A percentile compares a stretch with the other conserved stretches of the same genome.
These are phyloP conservation scores for Taiwanofungus camphoratus DNA, from an alignment of 1,284 basidiomycete genomes.

Conservation along the genomic window DNA sequence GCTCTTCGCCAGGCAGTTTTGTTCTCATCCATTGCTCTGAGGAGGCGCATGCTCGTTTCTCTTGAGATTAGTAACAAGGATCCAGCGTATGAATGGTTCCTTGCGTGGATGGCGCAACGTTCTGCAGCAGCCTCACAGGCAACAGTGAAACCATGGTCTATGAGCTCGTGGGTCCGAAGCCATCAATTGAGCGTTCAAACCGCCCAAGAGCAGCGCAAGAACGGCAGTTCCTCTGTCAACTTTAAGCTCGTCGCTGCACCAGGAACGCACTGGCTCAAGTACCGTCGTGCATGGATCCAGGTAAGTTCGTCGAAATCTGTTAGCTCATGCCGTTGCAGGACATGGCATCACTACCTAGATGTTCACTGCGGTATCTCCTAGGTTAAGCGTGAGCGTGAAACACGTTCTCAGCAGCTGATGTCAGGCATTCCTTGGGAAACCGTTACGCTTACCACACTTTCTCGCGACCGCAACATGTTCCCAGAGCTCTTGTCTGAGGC, in stretches of 20 bases:
- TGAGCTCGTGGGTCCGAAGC: conserved; percentile 58
- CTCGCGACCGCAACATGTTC: conserved; percentile 80
- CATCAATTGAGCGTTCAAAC: conserved; percentile 97
- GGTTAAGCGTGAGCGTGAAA: conserved; percentile 92
- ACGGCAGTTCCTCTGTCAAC: conserved; percentile 80
- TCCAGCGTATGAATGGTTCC: conserved; percentile 93
- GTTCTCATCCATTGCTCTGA: conserved; percentile 70
- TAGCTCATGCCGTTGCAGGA: too few species aligned
- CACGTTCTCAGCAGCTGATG: conserved; percentile 86
- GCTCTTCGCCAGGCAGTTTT: conserved; percentile 68
- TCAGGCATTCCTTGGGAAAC: conserved; percentile 98
- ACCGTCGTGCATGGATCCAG: conserved; percentile 93
- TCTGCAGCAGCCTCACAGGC: conserved; percentile 29
- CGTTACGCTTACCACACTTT: conserved; percentile 89
- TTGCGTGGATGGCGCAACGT: conserved; percentile 90
- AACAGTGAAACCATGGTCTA: conserved; percentile 22
- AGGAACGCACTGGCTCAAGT: conserved; percentile 91
- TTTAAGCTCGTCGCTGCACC: conserved; percentile 96
- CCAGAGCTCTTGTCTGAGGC: conserved; percentile 83
- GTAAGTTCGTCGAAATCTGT: conserved; percentile 37
- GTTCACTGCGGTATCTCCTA: conserved; percentile 27
- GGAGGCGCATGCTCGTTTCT: conserved; percentile 88
- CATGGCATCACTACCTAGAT: too few species aligned
- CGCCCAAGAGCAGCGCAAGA: conserved; percentile 78
- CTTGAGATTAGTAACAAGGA: conserved; percentile 98